A percentile compares a stretch with the other conserved stretches of the same genome.
Evolutionary conservation across 1,284 basidiomycete species (phyloP).

Genomic region (Cutaneotrichosporon curvatum): DNA sequence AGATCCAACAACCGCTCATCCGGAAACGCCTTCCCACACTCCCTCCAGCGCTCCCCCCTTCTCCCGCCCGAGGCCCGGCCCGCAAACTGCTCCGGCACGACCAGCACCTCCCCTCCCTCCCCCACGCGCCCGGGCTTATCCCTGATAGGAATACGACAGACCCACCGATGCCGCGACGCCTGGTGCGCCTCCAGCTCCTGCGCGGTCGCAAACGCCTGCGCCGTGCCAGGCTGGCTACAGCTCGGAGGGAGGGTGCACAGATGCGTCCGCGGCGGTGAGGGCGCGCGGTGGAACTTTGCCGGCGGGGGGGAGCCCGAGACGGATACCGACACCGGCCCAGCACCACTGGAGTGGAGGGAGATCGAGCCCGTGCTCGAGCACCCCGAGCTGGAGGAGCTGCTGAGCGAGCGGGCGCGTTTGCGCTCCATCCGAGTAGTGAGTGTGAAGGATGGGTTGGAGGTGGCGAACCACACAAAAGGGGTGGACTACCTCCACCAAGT

Average conservation of each 20-base stretch:
- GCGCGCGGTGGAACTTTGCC: conserved; percentile 24
- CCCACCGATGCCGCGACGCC: conserved; percentile 70
- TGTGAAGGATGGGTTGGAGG: background rate
- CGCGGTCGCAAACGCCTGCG: conserved; percentile 57
- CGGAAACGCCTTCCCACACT: conserved; percentile 77
- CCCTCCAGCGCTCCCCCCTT: conserved; percentile 20
- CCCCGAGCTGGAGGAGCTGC: background rate
- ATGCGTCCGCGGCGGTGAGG: conserved; percentile 26
- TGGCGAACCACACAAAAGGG: background rate
- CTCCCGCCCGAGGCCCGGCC: conserved; percentile 3
- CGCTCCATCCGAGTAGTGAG: conserved; percentile 1
- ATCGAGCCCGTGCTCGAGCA: too few species aligned
- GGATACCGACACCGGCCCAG: too few species aligned
- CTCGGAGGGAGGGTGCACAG: conserved; percentile 73
- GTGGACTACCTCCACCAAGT: conserved; percentile 3
- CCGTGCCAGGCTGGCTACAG: conserved; percentile 58
- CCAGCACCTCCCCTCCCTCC: conserved; percentile 31
- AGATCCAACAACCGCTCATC: conserved; percentile 66
- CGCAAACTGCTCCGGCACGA: conserved; percentile 27
- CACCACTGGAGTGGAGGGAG: too few species aligned
- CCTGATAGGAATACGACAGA: conserved; percentile 53
- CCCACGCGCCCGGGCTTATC: conserved; percentile 20
- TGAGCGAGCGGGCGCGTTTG: conserved; percentile 5
- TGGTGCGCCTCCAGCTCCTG: conserved; percentile 72
- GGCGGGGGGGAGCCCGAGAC: background rate